Percentiles rank a stretch among this genome's conserved stretches.
These are phyloP conservation scores for Exobasidium rhododendri DNA, from an alignment of 1,284 basidiomycete species.

Conservation along the genomic window DNA sequence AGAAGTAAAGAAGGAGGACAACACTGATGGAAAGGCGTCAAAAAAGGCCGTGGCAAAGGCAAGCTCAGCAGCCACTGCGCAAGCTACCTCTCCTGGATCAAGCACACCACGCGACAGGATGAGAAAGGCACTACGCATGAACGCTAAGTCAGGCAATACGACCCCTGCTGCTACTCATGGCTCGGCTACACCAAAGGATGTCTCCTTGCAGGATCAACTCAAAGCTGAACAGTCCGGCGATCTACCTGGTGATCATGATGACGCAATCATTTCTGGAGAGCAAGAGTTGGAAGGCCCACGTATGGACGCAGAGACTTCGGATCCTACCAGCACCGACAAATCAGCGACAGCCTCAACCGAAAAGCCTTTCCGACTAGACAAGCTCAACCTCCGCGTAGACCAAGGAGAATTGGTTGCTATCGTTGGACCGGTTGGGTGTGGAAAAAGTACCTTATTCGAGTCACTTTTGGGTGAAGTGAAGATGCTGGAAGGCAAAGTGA, in stretches of 20 bases:
- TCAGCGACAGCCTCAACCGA: slow-evolving; percentile 17
- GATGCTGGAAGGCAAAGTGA: slow-evolving; percentile 33
- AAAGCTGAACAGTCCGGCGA: slow-evolving; percentile 22
- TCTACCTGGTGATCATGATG: slow-evolving; percentile 1
- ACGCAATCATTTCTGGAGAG: slow-evolving; percentile 16
- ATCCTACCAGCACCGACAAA: slow-evolving; percentile 17
- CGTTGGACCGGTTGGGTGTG: slow-evolving; percentile 51
- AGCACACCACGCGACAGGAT: slow-evolving; percentile 1
- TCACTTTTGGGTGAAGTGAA: slow-evolving; percentile 52
- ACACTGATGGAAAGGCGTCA: slow-evolving; percentile 15
- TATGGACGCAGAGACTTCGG: not conserved
- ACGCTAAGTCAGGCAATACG: not conserved
- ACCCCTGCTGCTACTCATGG: not conserved
- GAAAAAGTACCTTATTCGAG: slow-evolving; percentile 49
- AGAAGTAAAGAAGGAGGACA: slow-evolving; percentile 31
- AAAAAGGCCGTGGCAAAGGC: slow-evolving; percentile 17
- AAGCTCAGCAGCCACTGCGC: slow-evolving; percentile 1
- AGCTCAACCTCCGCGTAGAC: slow-evolving; percentile 32
- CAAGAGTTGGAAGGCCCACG: slow-evolving; percentile 21
- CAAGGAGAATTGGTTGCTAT: slow-evolving; percentile 44
- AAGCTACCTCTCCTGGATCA: slow-evolving; percentile 6
- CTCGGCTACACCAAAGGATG: slow-evolving; percentile 1
- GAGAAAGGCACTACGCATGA: slow-evolving; percentile 3
- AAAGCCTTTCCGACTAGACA: slow-evolving; percentile 38
- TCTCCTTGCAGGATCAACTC: slow-evolving; percentile 6